Evolutionary conservation across 1,284 basidiomycete species (phyloP).

Genomic region (Irpex sp.): DNA sequence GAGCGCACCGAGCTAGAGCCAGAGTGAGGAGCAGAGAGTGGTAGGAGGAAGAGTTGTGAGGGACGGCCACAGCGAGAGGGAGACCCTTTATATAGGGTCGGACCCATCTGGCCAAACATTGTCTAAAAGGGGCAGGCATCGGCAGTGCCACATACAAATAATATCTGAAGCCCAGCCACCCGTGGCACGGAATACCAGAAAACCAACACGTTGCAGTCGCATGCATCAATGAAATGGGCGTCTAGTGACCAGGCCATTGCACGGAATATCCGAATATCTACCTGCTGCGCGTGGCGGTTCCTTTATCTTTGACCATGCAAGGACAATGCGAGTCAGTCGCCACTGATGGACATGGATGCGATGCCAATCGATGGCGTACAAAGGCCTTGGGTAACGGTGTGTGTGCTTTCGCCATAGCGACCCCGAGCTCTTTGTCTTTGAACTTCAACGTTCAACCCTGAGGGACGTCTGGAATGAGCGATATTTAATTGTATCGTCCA

Average conservation of each 20-base stretch:
- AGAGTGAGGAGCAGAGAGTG: background rate
- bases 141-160: background rate
- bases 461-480: too few relatives aligned
- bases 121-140: background rate
- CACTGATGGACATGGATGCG: background rate
- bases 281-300: background rate
- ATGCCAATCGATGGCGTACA: background rate
- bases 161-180: too few relatives aligned
- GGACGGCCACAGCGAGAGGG: background rate
- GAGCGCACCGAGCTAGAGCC: background rate
- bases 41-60: background rate
- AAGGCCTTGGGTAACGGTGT: background rate
- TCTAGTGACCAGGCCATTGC: background rate
- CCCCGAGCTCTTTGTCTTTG: background rate
- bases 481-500: too few relatives aligned
- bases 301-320: background rate
- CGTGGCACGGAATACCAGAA: background rate
- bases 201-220: background rate
- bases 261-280: background rate
- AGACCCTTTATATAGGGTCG: background rate
- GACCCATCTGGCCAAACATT: background rate
- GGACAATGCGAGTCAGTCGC: background rate
- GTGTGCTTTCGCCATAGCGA: background rate
- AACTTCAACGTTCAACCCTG: background rate
- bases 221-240: background rate